These are phyloP conservation scores for Boletus coccyginus DNA, from an alignment of 768 basidiomycete species.

Conservation along the genomic window DNA sequence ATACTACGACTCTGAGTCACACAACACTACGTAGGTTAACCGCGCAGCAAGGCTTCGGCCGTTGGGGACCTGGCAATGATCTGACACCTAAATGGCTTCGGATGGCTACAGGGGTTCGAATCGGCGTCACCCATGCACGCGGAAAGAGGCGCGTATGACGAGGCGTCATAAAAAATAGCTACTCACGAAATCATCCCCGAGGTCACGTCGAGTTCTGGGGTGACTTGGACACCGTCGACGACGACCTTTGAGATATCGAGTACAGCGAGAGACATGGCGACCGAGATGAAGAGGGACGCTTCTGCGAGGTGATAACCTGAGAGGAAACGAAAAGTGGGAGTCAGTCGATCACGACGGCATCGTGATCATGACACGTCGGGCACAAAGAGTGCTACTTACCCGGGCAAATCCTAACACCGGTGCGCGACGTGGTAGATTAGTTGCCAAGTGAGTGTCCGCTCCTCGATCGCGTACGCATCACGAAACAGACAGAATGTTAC, in stretches of 20 bases:
- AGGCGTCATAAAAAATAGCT: neutral
- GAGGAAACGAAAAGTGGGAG: too few species aligned
- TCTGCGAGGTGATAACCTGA: conserved; percentile 31
- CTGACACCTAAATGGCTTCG: conserved; percentile 53
- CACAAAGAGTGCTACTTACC: conserved; percentile 2
- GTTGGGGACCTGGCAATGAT: conserved; percentile 51
- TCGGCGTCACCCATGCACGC: neutral
- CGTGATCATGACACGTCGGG: too few species aligned
- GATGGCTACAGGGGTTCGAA: conserved; percentile 33
- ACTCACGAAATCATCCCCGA: conserved; percentile 46
- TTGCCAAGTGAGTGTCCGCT: neutral
- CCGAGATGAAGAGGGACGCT: conserved; percentile 23
- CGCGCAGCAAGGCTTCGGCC: conserved; percentile 21
- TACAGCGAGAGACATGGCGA: conserved; percentile 41
- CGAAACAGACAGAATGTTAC: neutral
- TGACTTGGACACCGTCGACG: conserved; percentile 40
- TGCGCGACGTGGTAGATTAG: neutral
- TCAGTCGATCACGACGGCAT: neutral
- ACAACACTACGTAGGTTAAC: neutral
- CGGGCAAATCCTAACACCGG: conserved; percentile 15
- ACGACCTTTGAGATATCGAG: conserved; percentile 43
- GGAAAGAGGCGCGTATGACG: too few species aligned
- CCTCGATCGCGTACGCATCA: too few species aligned
- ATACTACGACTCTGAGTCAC: neutral
- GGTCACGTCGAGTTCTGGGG: conserved; percentile 41